These are phyloP conservation scores for Xylaria grammica DNA, from an alignment of 495 filamentous ascomycete genomes.

Conservation along the genomic window DNA sequence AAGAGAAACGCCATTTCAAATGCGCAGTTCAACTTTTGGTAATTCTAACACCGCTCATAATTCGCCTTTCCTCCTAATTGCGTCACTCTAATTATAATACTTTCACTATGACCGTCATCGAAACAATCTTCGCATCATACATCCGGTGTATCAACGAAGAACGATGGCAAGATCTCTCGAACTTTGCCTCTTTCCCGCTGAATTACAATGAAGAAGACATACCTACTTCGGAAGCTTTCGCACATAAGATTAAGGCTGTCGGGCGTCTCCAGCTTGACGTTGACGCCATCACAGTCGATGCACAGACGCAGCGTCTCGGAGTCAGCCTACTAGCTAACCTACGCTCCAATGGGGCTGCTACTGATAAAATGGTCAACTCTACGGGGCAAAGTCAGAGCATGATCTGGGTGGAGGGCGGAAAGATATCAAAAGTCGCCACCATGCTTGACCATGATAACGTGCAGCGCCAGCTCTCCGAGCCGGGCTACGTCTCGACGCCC, in stretches of 20 bases:
- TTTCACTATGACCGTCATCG: slow-evolving; percentile 21
- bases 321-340: slow-evolving; percentile 18
- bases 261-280: slow-evolving; percentile 26
- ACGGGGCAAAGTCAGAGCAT: slow-evolving; percentile 21
- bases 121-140: slow-evolving; percentile 24
- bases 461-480: slow-evolving; percentile 21
- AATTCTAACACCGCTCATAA: no score
- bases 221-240: neutral
- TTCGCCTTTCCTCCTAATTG: neutral
- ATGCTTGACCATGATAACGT: slow-evolving; percentile 24
- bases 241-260: slow-evolving; percentile 17
- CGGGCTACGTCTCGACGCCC: slow-evolving; percentile 15
- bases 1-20: no score
- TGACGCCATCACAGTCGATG: slow-evolving; percentile 30
- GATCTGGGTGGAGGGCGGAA: slow-evolving; percentile 30
- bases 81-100: neutral
- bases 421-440: slow-evolving; percentile 32
- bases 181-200: slow-evolving; percentile 21
- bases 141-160: slow-evolving; percentile 28
- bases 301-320: slow-evolving; percentile 21
- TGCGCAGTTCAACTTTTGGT: no score
- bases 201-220: neutral
- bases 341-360: neutral
- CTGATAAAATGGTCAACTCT: neutral
- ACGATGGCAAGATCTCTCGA: slow-evolving; percentile 29